These are phyloP conservation scores for Neurospora sp. DNA, from an alignment of 2,329 filamentous ascomycete genomes.

Conservation along the genomic window DNA sequence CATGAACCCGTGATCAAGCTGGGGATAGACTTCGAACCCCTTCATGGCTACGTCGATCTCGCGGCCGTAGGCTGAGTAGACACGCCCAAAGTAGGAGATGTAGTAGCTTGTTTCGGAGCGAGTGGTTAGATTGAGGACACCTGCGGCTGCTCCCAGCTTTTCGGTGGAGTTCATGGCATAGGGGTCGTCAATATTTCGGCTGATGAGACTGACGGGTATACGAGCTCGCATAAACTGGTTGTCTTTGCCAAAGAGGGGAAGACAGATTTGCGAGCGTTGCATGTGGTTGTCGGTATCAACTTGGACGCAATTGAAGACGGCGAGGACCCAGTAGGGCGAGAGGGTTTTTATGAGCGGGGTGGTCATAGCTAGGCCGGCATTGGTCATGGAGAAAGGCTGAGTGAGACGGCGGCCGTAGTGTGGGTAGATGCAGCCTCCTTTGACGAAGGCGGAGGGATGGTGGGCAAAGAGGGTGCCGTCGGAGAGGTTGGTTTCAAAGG, in stretches of 20 bases:
- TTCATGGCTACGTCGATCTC: conserved; percentile 12
- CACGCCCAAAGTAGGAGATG: conserved; percentile 12
- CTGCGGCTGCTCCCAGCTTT: neutral
- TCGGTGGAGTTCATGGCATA: neutral
- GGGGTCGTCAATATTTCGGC: conserved; percentile 1
- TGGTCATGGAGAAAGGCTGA: conserved; percentile 13
- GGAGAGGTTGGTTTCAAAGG: conserved; percentile 11
- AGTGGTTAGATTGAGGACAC: conserved; percentile 10
- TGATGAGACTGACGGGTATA: conserved; percentile 11
- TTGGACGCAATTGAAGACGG: conserved; percentile 37
- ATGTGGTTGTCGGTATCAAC: conserved; percentile 32
- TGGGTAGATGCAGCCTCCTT: conserved; percentile 5
- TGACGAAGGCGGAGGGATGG: conserved; percentile 11
- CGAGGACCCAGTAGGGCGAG: conserved; percentile 28
- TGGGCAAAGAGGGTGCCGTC: conserved; percentile 13
- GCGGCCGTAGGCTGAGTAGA: conserved; percentile 12
- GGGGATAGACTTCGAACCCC: conserved; percentile 6
- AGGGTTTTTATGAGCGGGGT: conserved; percentile 15
- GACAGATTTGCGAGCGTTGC: conserved; percentile 35
- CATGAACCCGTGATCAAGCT: conserved; percentile 9
- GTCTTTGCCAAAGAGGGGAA: conserved; percentile 27
- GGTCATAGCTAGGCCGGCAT: conserved; percentile 14
- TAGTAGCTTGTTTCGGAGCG: conserved; percentile 8
- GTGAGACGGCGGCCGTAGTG: conserved; percentile 7
- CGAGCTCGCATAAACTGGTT: conserved; percentile 12